A percentile compares a stretch with the other conserved stretches of the same genome.
These are phyloP conservation scores for Ophiostoma perfectum DNA, from an alignment of 2,329 filamentous ascomycete species.

Conservation along the genomic window DNA sequence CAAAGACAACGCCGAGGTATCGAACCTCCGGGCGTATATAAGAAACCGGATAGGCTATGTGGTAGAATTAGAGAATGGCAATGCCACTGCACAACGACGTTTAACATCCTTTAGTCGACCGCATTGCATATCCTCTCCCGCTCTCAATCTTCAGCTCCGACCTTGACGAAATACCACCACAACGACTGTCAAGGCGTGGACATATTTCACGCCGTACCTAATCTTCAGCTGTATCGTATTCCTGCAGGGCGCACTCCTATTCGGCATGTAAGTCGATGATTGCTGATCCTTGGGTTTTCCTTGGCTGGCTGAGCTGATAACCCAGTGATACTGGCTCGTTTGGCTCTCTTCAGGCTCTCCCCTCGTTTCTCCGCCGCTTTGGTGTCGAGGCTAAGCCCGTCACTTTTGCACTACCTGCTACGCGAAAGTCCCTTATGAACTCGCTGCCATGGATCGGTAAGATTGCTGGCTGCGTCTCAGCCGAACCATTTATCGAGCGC, in stretches of 20 bases:
- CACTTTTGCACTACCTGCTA: background rate
- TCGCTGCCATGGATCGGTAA: slow-evolving; percentile 27
- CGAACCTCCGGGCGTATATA: background rate
- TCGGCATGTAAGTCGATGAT: background rate
- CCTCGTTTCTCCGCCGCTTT: background rate
- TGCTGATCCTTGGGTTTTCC: background rate
- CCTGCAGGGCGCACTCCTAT: background rate
- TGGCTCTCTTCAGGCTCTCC: background rate
- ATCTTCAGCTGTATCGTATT: background rate
- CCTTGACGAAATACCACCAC: too few species aligned
- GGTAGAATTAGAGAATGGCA: background rate
- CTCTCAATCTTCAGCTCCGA: too few species aligned
- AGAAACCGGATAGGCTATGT: background rate
- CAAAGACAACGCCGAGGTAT: background rate
- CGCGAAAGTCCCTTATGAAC: slow-evolving; percentile 23
- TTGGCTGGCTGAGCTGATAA: background rate
- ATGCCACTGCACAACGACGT: background rate
- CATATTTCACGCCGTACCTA: background rate
- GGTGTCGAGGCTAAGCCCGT: background rate
- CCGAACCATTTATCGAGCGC: slow-evolving; percentile 24
- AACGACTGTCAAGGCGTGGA: background rate
- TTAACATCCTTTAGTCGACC: background rate
- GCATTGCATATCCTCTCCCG: background rate
- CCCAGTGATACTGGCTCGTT: background rate
- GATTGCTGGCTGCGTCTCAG: slow-evolving; percentile 22